Evolutionary conservation across 352 stramenopile genomes (phyloP).

Genomic region (Phytophthora pisi): DNA sequence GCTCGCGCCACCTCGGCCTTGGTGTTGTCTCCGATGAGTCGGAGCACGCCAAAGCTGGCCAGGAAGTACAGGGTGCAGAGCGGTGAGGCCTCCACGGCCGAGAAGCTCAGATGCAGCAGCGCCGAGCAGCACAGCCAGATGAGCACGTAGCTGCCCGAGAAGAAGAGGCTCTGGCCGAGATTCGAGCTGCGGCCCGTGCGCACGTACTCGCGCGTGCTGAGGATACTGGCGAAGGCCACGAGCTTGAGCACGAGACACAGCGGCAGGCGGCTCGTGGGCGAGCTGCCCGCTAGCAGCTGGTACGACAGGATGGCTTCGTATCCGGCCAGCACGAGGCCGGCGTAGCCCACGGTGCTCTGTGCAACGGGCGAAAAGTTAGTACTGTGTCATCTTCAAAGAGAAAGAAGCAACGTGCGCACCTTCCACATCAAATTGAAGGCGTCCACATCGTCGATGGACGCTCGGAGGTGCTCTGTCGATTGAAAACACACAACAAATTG

Average conservation of each 20-base stretch:
- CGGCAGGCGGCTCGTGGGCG: constrained; percentile 14
- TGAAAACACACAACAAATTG: too few species aligned
- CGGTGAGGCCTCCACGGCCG: constrained; percentile 47
- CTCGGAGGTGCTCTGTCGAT: constrained; percentile 49
- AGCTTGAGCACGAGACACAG: constrained; percentile 51
- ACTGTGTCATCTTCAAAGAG: too few species aligned
- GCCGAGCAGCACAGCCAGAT: constrained; percentile 40
- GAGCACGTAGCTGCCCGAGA: constrained; percentile 41
- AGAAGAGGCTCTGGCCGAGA: constrained; percentile 40
- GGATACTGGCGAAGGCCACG: constrained; percentile 40
- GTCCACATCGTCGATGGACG: constrained; percentile 47
- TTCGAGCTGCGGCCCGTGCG: constrained; percentile 19
- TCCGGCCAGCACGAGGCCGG: constrained; percentile 41
- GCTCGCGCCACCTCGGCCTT: constrained; percentile 54
- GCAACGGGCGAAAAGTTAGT: background rate
- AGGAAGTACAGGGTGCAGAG: constrained; percentile 50
- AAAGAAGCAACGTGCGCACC: constrained; percentile 10
- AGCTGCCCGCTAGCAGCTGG: constrained; percentile 31
- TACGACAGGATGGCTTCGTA: constrained; percentile 52
- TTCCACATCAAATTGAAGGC: constrained; percentile 60
- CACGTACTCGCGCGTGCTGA: constrained; percentile 49
- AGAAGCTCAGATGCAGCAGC: constrained; percentile 39
- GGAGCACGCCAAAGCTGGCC: constrained; percentile 29
- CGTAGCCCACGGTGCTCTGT: constrained; percentile 47
- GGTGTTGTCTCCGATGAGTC: constrained; percentile 57